Evolutionary conservation across 345 rosid genomes (phyloP).

Genomic region (Ricinus communis): DNA sequence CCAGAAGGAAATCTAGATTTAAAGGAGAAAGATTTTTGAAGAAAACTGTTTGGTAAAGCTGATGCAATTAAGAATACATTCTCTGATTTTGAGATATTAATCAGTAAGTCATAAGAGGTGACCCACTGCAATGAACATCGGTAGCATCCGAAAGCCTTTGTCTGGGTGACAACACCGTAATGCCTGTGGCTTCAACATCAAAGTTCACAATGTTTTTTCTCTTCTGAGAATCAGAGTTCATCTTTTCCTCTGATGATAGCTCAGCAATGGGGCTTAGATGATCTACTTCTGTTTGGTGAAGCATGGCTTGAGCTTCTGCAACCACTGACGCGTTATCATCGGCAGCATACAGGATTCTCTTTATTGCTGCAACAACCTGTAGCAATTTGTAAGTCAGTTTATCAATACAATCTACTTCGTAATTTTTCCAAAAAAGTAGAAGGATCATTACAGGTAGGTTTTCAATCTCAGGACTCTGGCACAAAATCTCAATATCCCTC

Average conservation of each 20-base stretch:
- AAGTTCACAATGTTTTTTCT: constrained; percentile 69
- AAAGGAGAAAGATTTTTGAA: constrained; percentile 9
- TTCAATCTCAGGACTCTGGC: constrained; percentile 69
- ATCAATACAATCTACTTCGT: not conserved
- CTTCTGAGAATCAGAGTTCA: constrained; percentile 62
- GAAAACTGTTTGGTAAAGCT: constrained; percentile 15
- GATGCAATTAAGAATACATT: not conserved
- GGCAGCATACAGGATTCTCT: constrained; percentile 74
- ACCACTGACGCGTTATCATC: constrained; percentile 66
- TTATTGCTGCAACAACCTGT: constrained; percentile 80
- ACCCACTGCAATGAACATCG: constrained; percentile 86
- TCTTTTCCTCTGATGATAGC: constrained; percentile 59
- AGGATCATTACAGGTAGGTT: constrained; percentile 51
- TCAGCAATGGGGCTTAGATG: constrained; percentile 73
- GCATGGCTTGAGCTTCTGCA: constrained; percentile 73
- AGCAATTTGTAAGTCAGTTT: not conserved
- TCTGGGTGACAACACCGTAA: constrained; percentile 69
- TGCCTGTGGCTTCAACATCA: constrained; percentile 74
- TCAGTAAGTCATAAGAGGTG: constrained; percentile 88
- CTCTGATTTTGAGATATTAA: not conserved
- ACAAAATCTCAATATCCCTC: constrained; percentile 86
- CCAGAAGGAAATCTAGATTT: constrained; percentile 5
- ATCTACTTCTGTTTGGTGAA: constrained; percentile 39
- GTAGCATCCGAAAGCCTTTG: constrained; percentile 84
- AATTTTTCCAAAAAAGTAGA: not conserved